Evolutionary conservation across 2,329 filamentous ascomycete genomes (phyloP).

Genomic region (Aspergillus ochraceoroseus): DNA sequence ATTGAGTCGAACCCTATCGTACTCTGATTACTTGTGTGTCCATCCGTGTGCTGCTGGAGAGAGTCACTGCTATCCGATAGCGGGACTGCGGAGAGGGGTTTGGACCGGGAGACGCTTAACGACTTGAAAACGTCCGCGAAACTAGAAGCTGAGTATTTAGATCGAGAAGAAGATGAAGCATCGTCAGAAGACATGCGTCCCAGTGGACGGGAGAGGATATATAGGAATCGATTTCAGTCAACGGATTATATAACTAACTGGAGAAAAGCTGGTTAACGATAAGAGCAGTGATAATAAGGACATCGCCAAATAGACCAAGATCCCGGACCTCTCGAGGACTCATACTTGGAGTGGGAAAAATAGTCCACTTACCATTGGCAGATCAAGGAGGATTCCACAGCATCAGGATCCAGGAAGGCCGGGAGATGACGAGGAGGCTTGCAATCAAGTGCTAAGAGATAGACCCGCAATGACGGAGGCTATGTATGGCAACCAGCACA

Average conservation of each 20-base stretch:
- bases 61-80: conserved; percentile 32
- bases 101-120: conserved; percentile 38
- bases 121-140: conserved; percentile 44
- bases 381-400: conserved; percentile 11
- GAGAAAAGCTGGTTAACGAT: conserved; percentile 15
- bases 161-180: conserved; percentile 35
- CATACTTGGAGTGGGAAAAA: not conserved
- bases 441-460: conserved; percentile 10
- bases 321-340: not conserved
- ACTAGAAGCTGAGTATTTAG: conserved; percentile 37
- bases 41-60: conserved; percentile 30
- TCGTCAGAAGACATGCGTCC: conserved; percentile 44
- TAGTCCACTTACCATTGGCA: conserved; percentile 17
- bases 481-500: conserved; percentile 4
- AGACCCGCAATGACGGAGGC: conserved; percentile 1
- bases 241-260: conserved; percentile 21
- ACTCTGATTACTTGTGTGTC: conserved; percentile 31
- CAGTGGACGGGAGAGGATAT: conserved; percentile 20
- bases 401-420: conserved; percentile 15
- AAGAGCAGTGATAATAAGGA: conserved; percentile 9
- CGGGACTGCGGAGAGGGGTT: conserved; percentile 37
- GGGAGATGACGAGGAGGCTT: conserved; percentile 13
- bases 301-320: conserved; percentile 5
- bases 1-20: conserved; percentile 39
- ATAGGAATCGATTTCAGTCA: conserved; percentile 17